Conservation (phyloP, 1,284 basidiomycete genomes). For the Fomitopsis schrenkii region DNA sequence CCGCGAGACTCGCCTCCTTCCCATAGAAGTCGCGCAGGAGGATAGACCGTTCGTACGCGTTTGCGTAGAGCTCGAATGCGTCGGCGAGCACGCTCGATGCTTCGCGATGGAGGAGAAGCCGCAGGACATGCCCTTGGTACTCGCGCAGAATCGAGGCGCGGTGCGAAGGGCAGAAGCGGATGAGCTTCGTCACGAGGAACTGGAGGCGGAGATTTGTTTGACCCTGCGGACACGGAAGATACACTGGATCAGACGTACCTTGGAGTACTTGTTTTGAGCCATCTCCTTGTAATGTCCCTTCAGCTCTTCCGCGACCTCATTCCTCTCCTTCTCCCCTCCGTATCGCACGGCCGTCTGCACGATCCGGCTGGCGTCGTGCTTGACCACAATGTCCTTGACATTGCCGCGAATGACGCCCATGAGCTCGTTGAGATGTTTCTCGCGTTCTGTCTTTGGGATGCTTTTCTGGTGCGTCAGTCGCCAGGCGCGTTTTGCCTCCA, state of each 20-base stretch:
- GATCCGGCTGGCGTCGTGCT: slow-evolving; percentile 87
- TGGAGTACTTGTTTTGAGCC: slow-evolving; percentile 85
- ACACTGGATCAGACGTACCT: slow-evolving; percentile 41
- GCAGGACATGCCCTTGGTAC: slow-evolving; percentile 70
- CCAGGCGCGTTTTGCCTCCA: slow-evolving; percentile 79
- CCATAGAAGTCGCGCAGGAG: slow-evolving; percentile 86
- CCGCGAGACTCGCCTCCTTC: slow-evolving; percentile 78
- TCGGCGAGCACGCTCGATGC: slow-evolving; percentile 81
- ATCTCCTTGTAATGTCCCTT: slow-evolving; percentile 76
- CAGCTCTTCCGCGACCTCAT: slow-evolving; percentile 77
- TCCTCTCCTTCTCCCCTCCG: slow-evolving; percentile 73
- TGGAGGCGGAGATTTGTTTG: slow-evolving; percentile 23
- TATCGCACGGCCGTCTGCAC: slow-evolving; percentile 85
- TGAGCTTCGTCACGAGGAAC: slow-evolving; percentile 85
- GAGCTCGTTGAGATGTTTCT: slow-evolving; percentile 66
- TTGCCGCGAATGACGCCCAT: slow-evolving; percentile 75
- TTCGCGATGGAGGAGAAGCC: slow-evolving; percentile 78
- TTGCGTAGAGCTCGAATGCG: slow-evolving; percentile 81
- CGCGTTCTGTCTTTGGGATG: slow-evolving; percentile 66
- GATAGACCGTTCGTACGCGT: slow-evolving; percentile 76
- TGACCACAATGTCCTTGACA: slow-evolving; percentile 81
- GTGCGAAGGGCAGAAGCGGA: slow-evolving; percentile 72
- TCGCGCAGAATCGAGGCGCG: slow-evolving; percentile 71
- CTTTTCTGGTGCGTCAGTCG: slow-evolving; percentile 75
- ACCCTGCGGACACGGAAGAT: neutral